Base-by-base conservation (phyloP, 768 basidiomycete genomes). In the Tylopilus sp. region DNA sequence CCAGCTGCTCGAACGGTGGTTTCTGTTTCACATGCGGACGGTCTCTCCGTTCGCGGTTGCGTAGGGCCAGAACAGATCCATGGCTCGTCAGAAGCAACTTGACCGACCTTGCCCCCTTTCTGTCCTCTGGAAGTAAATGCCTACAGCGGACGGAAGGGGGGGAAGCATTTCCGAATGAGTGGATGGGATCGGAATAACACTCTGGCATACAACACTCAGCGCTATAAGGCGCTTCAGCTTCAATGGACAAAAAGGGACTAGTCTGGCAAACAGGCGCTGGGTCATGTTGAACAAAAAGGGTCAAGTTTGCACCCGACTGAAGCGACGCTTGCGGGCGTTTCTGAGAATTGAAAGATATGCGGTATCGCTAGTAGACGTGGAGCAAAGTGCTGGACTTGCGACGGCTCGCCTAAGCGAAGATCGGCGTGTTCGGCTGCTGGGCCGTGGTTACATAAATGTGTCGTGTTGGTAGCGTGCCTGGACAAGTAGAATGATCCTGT, bases 101-200 rank as follows among this genome's bases (percentile, higher is more conserved):
- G 50, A 33, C 39, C 17, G 10, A 47, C 39, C 23, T 43, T 48
- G 39, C 52, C 49, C 36, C 58, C 62, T 51, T 62, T 62, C 61
- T 45, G 58, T 25, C 53, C 62, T 44, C 52, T 61, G 61, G 18
- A 54, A 42, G 57, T 39, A 25, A 39, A 20, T 56, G 52, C 61
- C 55, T 63, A 64, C 58, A 61, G 55, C 61, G 57, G 61, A 62
- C 60, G 61, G 60, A 61, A 62, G 20, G 60, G 51, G 48, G 45
- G 48, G 18, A 33, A 8, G 28, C 12, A 28, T 38, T 35, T 36
- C 26, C n/a, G 18, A 18, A 36, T n/a, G n/a, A 18, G n/a, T n/a
- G n/a, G n/a, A 9, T 26, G 20, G 26, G n/a, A 20, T 36, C 8
- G 28, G 10, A 25, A 44, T 15, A 9, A n/a, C 35, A n/a, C 15